These are phyloP conservation scores for Clonostachys byssicola DNA, from an alignment of 2,329 filamentous ascomycete species.

Conservation along the genomic window DNA sequence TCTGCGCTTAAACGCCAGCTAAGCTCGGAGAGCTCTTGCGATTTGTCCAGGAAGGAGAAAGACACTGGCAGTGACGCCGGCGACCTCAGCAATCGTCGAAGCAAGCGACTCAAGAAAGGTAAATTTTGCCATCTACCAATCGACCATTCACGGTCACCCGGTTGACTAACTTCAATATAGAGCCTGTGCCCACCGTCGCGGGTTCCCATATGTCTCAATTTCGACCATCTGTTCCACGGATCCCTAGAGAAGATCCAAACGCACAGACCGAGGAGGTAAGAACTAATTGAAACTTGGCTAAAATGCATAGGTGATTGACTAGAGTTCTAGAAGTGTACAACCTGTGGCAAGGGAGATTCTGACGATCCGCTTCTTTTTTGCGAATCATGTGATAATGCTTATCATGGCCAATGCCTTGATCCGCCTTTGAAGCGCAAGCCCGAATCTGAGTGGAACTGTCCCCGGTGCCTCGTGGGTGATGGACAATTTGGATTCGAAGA, in stretches of 20 bases:
- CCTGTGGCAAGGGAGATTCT: conserved; percentile 77
- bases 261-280: conserved; percentile 31
- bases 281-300: not conserved
- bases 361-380: conserved; percentile 69
- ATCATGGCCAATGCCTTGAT: conserved; percentile 83
- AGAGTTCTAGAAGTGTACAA: conserved; percentile 66
- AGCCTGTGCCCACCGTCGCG: conserved; percentile 71
- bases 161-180: not conserved
- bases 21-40: conserved; percentile 49
- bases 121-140: not conserved
- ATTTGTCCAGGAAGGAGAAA: conserved; percentile 41
- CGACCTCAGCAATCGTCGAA: conserved; percentile 71
- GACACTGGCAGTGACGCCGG: conserved; percentile 50
- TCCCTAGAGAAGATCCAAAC: conserved; percentile 48
- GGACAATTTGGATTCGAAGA: conserved; percentile 98
- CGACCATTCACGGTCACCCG: not conserved
- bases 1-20: conserved; percentile 74
- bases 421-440: conserved; percentile 75
- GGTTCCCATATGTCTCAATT: conserved; percentile 97
- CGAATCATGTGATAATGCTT: conserved; percentile 88
- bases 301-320: no score
- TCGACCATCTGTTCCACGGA: conserved; percentile 71
- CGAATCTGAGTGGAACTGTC: conserved; percentile 92
- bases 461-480: conserved; percentile 90
- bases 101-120: conserved; percentile 87